Percentiles rank a stretch among this genome's conserved stretches.
These are phyloP conservation scores for Lagerstroemia speciosa DNA, from an alignment of 345 rosid species.

Conservation along the genomic window DNA sequence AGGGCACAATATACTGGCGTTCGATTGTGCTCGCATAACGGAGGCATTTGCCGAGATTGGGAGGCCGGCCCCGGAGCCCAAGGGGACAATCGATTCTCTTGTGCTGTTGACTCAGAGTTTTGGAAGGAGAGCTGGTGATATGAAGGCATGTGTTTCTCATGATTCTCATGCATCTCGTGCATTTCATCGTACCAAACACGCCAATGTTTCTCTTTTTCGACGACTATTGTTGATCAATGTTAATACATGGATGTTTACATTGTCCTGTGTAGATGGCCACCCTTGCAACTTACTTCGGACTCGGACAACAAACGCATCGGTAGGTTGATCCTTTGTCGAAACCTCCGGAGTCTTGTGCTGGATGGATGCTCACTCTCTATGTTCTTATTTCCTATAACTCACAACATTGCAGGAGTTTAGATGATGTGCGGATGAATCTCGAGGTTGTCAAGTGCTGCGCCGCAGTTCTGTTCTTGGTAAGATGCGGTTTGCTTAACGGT, in stretches of 20 bases:
- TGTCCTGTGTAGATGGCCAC: slow-evolving; percentile 58
- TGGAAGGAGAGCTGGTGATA: slow-evolving; percentile 86
- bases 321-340: slow-evolving; percentile 11
- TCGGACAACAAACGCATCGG: slow-evolving; percentile 87
- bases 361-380: not conserved
- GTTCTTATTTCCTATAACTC: slow-evolving; percentile 5
- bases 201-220: too few species aligned
- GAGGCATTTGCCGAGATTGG: slow-evolving; percentile 75
- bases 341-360: not conserved
- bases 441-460: slow-evolving; percentile 91
- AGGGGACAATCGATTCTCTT: slow-evolving; percentile 66
- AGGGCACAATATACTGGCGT: slow-evolving; percentile 79
- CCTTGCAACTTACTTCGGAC: slow-evolving; percentile 73
- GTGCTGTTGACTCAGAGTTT: slow-evolving; percentile 61
- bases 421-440: slow-evolving; percentile 89
- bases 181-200: not conserved
- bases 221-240: not conserved
- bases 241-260: not conserved
- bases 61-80: slow-evolving; percentile 64
- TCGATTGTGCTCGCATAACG: slow-evolving; percentile 71
- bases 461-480: slow-evolving; percentile 84
- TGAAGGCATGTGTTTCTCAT: slow-evolving; percentile 46
- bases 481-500: slow-evolving; percentile 9
- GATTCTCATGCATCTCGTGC: not conserved
- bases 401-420: slow-evolving; percentile 69